Conservation (phyloP, 2,329 filamentous ascomycete genomes). For the Hansfordia pulvinata region DNA sequence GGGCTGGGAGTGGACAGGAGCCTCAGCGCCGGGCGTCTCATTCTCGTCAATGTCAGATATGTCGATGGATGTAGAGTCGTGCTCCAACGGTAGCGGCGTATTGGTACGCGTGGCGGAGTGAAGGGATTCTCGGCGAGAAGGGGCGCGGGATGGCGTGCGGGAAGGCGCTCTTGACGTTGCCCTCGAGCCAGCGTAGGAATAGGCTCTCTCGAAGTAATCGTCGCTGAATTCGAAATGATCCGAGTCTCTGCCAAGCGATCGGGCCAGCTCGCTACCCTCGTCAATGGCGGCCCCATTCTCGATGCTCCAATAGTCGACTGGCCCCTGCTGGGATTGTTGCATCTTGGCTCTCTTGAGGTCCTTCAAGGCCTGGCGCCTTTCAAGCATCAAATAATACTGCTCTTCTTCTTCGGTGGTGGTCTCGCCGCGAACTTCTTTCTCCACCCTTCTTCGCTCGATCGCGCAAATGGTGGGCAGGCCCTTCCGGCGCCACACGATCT, state of each 20-base stretch:
- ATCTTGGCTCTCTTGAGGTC: conserved; percentile 43
- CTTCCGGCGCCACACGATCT: conserved; percentile 88
- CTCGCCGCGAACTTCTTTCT: conserved; percentile 53
- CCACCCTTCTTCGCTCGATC: conserved; percentile 69
- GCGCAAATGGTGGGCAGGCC: conserved; percentile 71
- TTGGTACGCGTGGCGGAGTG: conserved; percentile 22
- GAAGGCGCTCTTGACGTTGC: conserved; percentile 32
- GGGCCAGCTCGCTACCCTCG: no score
- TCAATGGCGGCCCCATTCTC: conserved; percentile 58
- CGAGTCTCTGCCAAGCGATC: conserved; percentile 9
- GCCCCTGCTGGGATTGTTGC: conserved; percentile 32
- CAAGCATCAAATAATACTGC: conserved; percentile 42
- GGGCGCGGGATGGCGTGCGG: conserved; percentile 25
- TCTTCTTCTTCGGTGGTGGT: conserved; percentile 46
- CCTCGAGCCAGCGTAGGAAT: conserved; percentile 14
- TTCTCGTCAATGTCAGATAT: conserved; percentile 34
- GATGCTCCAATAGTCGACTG: conserved; percentile 66
- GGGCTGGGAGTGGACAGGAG: conserved; percentile 28
- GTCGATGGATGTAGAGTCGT: conserved; percentile 16
- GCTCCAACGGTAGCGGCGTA: conserved; percentile 19
- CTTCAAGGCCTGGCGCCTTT: conserved; percentile 43
- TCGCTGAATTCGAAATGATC: no score
- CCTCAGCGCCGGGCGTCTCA: conserved; percentile 36
- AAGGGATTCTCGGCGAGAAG: no score
- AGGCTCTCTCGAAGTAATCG: conserved; percentile 6